Evolutionary conservation across 2,329 filamentous ascomycete genomes (phyloP), one percentile per base, ranked within the genome.

Genomic region (Pyrenophora tritici-repentis): DNA sequence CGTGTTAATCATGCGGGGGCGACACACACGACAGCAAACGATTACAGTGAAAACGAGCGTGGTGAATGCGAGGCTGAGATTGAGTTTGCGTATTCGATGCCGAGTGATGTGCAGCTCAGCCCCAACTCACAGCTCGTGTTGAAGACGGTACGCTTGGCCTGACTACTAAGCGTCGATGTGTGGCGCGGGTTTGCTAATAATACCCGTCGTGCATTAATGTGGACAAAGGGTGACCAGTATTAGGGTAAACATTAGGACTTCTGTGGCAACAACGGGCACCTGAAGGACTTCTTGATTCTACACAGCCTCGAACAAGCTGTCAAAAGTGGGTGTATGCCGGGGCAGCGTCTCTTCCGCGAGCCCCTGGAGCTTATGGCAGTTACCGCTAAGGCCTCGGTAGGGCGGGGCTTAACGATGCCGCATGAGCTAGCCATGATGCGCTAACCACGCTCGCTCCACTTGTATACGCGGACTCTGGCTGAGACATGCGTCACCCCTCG

Each of bases 111-210:
- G 32, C 40, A 53, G 16, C 51, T 50, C 46, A 40, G 45, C 46
- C 42, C 41, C 45, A 36, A 38, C 42, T 24, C 22, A 24, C 18
- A 20, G 18, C 22, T 24, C 22, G 22, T 44, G 33, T 44, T 20
- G 42, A 39, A 44, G 16, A 37, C 26, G 31, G 20, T 26, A 34
- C 20, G 38, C 39, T 26, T 42, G 45, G 38, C 49, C 34, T 43
- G 38, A 35, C 35, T 13, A 36, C 33, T 32, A 29, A 35, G 33
- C 32, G 40, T 10, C 40, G 26, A 56, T 43, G 37, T 53, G 53
- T 56, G 53, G 53, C 53, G 53, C 34, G 20, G 33, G 31, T 10
- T 14, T 46, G 24, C 53, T 53, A 49, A 49, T 32, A 40, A 53
- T 56, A 56, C 29, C 38, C 26, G 26, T 29, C 26, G 7, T 10